Evolutionary conservation across 1,139 yeast species (phyloP).

Genomic region (Eremothecium gossypii): DNA sequence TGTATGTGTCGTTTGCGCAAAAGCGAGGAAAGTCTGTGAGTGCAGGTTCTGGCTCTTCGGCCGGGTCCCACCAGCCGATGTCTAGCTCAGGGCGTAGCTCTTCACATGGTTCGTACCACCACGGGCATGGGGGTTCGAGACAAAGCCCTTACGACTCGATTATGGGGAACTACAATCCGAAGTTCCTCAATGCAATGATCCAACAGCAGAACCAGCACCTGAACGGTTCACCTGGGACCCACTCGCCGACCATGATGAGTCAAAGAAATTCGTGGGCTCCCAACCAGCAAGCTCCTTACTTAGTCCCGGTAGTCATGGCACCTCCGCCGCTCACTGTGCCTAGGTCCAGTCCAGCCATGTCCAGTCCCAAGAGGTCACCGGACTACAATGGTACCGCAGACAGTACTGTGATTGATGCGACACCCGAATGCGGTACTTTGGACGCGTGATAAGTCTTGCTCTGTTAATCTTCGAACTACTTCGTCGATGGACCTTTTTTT

Average conservation of each 20-base stretch:
- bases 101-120: constrained; percentile 1
- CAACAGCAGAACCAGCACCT: constrained; percentile 9
- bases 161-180: constrained; percentile 12
- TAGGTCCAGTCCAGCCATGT: not conserved
- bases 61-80: not conserved
- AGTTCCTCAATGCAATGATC: constrained; percentile 16
- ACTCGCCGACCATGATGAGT: not conserved
- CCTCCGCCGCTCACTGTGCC: constrained; percentile 2
- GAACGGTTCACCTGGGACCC: not conserved
- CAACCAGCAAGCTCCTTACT: constrained; percentile 4
- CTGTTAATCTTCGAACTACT: too few relatives aligned
- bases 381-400: not conserved
- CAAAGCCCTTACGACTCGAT: constrained; percentile 1
- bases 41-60: not conserved
- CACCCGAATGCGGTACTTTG: not conserved
- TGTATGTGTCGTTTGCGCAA: constrained; percentile 29
- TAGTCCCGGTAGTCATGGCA: constrained; percentile 5
- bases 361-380: not conserved
- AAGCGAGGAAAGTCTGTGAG: constrained; percentile 17
- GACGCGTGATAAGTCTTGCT: not conserved
- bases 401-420: constrained; percentile 1
- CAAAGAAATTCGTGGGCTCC: constrained; percentile 3
- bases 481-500: too few relatives aligned
- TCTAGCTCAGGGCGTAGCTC: not conserved
- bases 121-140: not conserved